phyloP scores from a whole-genome alignment of 441 rosid species.

The Gossypium gossypioides region DNA sequence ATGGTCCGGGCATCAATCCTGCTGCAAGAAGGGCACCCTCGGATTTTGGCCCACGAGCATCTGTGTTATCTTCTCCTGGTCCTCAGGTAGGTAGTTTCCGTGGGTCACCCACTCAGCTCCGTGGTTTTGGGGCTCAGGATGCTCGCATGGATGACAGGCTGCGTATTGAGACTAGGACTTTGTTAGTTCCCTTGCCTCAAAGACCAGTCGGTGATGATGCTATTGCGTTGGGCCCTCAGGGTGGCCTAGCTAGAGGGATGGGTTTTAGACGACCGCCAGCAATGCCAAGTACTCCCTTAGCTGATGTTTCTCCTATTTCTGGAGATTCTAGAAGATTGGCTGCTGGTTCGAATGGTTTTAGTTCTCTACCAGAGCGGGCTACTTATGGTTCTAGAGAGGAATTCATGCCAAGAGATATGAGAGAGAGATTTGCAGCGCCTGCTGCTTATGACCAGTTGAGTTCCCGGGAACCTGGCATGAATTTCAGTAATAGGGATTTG shows the following conservation, averaged over 20 bases:
- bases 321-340: constrained; percentile 57
- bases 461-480: constrained; percentile 46
- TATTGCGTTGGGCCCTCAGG: constrained; percentile 43
- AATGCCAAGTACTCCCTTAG: constrained; percentile 25
- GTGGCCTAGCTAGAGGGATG: background rate
- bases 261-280: constrained; percentile 39
- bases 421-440: constrained; percentile 46
- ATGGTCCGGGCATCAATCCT: constrained; percentile 49
- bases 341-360: constrained; percentile 52
- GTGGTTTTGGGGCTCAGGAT: constrained; percentile 66
- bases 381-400: constrained; percentile 40
- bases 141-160: constrained; percentile 66
- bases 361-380: constrained; percentile 35
- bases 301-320: constrained; percentile 38
- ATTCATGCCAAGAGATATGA: constrained; percentile 29
- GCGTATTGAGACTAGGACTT: constrained; percentile 50
- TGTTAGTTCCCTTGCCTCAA: constrained; percentile 68
- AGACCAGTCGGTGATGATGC: constrained; percentile 63
- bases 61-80: constrained; percentile 63
- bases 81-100: constrained; percentile 66
- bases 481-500: constrained; percentile 43
- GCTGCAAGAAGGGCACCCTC: constrained; percentile 54
- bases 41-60: constrained; percentile 74
- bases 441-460: constrained; percentile 36
- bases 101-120: constrained; percentile 50